Percentiles rank a stretch among this genome's conserved stretches.
Evolutionary conservation across 345 rosid species (phyloP).

Genomic region (Xanthoceras sorbifolium): DNA sequence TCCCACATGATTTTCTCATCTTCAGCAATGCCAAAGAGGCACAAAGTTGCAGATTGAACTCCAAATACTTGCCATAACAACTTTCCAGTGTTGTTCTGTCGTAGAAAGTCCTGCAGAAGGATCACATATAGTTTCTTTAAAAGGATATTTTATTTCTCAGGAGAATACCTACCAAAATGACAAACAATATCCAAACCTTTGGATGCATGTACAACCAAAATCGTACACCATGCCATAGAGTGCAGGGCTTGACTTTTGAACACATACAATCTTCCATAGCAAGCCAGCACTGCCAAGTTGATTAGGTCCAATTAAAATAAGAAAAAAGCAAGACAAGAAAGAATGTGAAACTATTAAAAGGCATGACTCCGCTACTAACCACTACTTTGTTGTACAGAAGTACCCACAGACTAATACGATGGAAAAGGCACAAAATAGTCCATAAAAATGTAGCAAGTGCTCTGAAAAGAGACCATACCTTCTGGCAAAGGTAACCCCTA

Average conservation of each 20-base stretch:
- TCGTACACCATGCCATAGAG: constrained; percentile 66
- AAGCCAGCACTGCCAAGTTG: constrained; percentile 86
- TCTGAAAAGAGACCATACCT: constrained; percentile 43
- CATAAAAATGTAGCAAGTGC: neutral
- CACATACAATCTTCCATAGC: constrained; percentile 95
- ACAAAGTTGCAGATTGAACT: constrained; percentile 72
- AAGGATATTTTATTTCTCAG: neutral
- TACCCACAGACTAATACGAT: neutral
- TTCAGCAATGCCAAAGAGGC: constrained; percentile 85
- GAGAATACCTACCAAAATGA: neutral
- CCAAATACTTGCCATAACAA: constrained; percentile 92
- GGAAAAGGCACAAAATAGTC: neutral
- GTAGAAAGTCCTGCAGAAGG: constrained; percentile 70
- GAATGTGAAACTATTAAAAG: neutral
- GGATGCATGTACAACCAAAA: constrained; percentile 99
- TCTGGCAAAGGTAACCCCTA: constrained; percentile 86
- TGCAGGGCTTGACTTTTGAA: constrained; percentile 53
- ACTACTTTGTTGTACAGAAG: neutral
- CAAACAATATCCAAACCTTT: constrained; percentile 52
- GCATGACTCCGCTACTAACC: neutral
- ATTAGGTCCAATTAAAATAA: neutral
- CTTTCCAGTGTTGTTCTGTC: constrained; percentile 98
- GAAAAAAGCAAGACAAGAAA: constrained; percentile 5
- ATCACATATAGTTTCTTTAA: constrained; percentile 7
- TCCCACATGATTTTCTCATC: constrained; percentile 94